Evolutionary conservation across 140 eudicot species (phyloP), one percentile per base, ranked within the genome.

Genomic region (Stevia rebaudiana): DNA sequence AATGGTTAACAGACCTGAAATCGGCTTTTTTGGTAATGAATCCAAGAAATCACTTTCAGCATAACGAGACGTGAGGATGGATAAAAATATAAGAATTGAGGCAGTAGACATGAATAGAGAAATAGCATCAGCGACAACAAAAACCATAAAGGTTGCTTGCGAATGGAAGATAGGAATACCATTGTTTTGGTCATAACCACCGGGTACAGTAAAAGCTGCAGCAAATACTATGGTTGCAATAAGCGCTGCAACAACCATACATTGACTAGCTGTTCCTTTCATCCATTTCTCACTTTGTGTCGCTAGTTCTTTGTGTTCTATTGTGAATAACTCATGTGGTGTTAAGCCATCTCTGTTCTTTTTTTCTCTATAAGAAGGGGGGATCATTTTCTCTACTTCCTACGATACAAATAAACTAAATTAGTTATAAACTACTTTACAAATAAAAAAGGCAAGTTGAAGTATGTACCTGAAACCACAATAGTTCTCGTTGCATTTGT

Each of bases 41-140:
- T 41, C 54, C 8, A 71, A 63, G 73, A 80, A 80, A 53, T 80
- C 81, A 2, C 21, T 44, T 15, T 44, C 51, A 6, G 51, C 51
- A 44, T 44, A 44, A 44, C 51, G 51, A 44, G 51, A 69, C 5
- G 78, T 79, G 56, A 74, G 80, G 6, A 79, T 74, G 7, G 84
- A 80, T 37, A 80, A 55, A 66, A 80, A 76, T 78, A 80, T 71
- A 28, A 80, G 15, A 41, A 72, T 75, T 2, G 85, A 80, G 37
- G 72, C 57, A 13, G 65, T 50, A 0, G 85, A 80, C 22, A 61
- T 67, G 52, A 71, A 53, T 28, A 70, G 40, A 1, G 81, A 74
- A 11, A 75, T 48, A 0, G 81, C 85, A 21, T 71, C 81, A 3
- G 74, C 65, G 5, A 44, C 51, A 44, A 44, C 51, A 44, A 44